Conservation (phyloP, 169 alveolate genomes). For the Plasmodium vivax region DNA sequence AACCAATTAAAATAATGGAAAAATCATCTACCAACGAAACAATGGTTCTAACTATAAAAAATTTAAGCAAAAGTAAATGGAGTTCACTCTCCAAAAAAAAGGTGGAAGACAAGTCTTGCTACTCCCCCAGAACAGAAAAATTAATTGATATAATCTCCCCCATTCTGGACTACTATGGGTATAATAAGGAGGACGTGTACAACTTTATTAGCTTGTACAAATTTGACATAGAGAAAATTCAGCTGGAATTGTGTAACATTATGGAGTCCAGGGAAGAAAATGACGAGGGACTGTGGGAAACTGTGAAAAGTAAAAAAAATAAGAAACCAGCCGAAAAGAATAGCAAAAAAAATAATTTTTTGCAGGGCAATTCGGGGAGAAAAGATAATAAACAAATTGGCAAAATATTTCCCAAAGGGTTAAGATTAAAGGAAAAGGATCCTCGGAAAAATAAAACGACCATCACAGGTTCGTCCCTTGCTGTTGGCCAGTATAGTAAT, state of each 20-base stretch:
- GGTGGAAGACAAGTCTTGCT: slow-evolving; percentile 58
- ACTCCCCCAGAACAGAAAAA: slow-evolving; percentile 74
- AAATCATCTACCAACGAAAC: slow-evolving; percentile 58
- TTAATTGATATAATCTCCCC: slow-evolving; percentile 66
- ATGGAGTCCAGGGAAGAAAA: slow-evolving; percentile 74
- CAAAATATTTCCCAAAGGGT: slow-evolving; percentile 57
- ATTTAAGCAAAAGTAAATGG: slow-evolving; percentile 64
- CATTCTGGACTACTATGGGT: slow-evolving; percentile 73
- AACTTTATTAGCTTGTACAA: slow-evolving; percentile 61
- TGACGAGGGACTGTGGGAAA: slow-evolving; percentile 62
- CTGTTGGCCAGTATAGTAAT: slow-evolving; percentile 19
- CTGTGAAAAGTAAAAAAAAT: slow-evolving; percentile 61
- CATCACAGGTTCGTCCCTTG: not conserved
- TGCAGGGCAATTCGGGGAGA: slow-evolving; percentile 13
- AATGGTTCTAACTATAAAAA: slow-evolving; percentile 60
- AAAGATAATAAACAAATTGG: slow-evolving; percentile 26
- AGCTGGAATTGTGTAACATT: slow-evolving; percentile 60
- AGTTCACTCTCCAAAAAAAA: slow-evolving; percentile 69
- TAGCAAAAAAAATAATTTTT: slow-evolving; percentile 22
- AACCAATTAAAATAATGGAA: slow-evolving; percentile 40
- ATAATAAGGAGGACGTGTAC: slow-evolving; percentile 67
- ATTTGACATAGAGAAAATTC: slow-evolving; percentile 70
- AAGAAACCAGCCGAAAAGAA: slow-evolving; percentile 46
- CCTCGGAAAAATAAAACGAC: slow-evolving; percentile 18
- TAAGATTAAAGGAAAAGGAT: slow-evolving; percentile 43